Evolutionary conservation across 2,329 filamentous ascomycete genomes (phyloP).

Genomic region (Neurospora crassa): DNA sequence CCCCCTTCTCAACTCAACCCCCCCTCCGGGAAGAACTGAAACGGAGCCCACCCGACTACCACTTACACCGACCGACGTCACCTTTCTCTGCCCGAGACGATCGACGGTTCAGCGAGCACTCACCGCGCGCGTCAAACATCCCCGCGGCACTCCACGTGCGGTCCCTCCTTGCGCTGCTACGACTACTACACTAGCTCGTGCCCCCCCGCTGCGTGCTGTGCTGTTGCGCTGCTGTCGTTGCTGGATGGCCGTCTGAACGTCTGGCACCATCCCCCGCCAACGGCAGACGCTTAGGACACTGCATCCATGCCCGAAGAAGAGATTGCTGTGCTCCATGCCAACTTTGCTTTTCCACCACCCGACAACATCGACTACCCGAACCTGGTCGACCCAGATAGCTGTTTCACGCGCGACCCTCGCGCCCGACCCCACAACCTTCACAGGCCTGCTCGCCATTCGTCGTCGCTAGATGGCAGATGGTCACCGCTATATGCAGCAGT

Average conservation of each 20-base stretch:
- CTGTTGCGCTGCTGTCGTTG: slow-evolving; percentile 2
- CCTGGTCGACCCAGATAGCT: slow-evolving; percentile 5
- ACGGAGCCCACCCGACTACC: neutral
- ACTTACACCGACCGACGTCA: neutral
- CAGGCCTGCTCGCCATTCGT: slow-evolving; percentile 18
- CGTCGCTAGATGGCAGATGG: slow-evolving; percentile 58
- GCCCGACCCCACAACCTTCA: slow-evolving; percentile 4
- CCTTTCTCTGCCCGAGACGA: neutral
- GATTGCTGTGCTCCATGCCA: slow-evolving; percentile 18
- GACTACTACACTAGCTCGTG: neutral
- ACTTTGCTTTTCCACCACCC: slow-evolving; percentile 19
- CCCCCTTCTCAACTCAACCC: neutral
- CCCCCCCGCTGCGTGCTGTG: neutral
- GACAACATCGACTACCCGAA: slow-evolving; percentile 10
- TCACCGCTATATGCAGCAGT: slow-evolving; percentile 53
- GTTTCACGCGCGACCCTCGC: slow-evolving; percentile 4
- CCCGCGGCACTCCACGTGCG: neutral
- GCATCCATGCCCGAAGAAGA: slow-evolving; percentile 20
- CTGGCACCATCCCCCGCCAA: slow-evolving; percentile 6
- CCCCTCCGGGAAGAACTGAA: neutral
- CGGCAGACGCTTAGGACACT: slow-evolving; percentile 14
- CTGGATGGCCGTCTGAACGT: slow-evolving; percentile 18
- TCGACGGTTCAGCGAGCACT: neutral
- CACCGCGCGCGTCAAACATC: neutral
- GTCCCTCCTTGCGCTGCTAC: neutral